phyloP scores from a whole-genome alignment of 305 asterid genomes.

The Fraxinus platypoda region DNA sequence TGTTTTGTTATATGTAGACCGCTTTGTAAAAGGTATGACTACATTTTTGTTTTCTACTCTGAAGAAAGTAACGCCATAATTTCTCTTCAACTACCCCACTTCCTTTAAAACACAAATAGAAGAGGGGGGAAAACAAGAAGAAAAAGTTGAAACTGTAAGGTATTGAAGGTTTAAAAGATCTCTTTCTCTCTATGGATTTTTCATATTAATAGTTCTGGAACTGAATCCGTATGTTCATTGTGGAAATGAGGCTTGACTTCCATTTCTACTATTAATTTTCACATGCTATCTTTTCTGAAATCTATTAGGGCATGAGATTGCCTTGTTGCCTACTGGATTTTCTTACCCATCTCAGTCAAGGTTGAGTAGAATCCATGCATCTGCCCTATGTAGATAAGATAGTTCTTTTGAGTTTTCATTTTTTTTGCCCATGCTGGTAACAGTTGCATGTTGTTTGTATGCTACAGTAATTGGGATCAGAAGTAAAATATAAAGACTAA shows the following conservation, averaged over 20 bases:
- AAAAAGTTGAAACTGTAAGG: background rate
- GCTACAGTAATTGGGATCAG: background rate
- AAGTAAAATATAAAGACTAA: background rate
- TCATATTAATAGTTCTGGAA: background rate
- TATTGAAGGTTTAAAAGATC: background rate
- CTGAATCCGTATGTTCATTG: background rate
- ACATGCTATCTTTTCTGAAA: background rate
- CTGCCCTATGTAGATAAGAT: background rate
- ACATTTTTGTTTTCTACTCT: background rate
- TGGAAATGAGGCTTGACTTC: background rate
- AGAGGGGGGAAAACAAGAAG: background rate
- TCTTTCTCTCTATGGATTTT: background rate
- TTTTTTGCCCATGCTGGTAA: background rate
- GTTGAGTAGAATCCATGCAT: constrained; percentile 4
- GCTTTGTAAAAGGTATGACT: background rate
- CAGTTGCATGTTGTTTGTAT: background rate
- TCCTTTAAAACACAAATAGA: background rate
- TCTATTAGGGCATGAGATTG: background rate
- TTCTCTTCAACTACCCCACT: constrained; percentile 1
- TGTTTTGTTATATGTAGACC: constrained; percentile 9
- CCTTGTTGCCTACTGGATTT: background rate
- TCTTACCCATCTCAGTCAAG: background rate
- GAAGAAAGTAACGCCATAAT: background rate
- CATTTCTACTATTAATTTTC: background rate
- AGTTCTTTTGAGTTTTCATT: background rate